These are phyloP conservation scores for Aspergillus coremiiformis DNA, from an alignment of 495 filamentous ascomycete species.

Conservation along the genomic window DNA sequence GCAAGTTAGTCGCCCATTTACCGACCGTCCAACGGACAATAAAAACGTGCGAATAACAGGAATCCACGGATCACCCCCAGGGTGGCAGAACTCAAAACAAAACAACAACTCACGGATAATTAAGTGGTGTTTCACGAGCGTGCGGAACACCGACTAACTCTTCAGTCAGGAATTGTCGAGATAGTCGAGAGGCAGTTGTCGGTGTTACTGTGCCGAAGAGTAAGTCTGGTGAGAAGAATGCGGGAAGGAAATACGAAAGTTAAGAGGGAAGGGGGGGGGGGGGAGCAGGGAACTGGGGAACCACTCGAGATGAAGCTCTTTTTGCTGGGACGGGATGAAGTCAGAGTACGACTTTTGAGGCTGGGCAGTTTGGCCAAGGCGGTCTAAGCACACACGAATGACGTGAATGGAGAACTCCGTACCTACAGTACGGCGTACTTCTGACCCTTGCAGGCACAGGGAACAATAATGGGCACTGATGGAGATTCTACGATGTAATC, in stretches of 20 bases:
- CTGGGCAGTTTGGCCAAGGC: constrained; percentile 7
- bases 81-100: constrained; percentile 36
- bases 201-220: neutral
- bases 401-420: neutral
- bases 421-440: no score
- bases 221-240: constrained; percentile 32
- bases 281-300: neutral
- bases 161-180: neutral
- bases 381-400: neutral
- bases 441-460: no score
- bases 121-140: neutral
- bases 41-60: neutral
- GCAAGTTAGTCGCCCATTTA: neutral
- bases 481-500: no score
- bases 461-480: no score
- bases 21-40: no score
- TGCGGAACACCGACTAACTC: neutral
- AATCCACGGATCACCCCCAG: constrained; percentile 24
- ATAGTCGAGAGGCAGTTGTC: neutral
- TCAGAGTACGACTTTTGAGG: constrained; percentile 9
- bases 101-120: neutral
- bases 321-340: constrained; percentile 9
- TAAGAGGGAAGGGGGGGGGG: constrained; percentile 10
- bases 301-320: constrained; percentile 12
- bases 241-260: constrained; percentile 6